Evolutionary conservation across 2,329 filamentous ascomycete species (phyloP).

Genomic region (Geoglossum cookeanum): DNA sequence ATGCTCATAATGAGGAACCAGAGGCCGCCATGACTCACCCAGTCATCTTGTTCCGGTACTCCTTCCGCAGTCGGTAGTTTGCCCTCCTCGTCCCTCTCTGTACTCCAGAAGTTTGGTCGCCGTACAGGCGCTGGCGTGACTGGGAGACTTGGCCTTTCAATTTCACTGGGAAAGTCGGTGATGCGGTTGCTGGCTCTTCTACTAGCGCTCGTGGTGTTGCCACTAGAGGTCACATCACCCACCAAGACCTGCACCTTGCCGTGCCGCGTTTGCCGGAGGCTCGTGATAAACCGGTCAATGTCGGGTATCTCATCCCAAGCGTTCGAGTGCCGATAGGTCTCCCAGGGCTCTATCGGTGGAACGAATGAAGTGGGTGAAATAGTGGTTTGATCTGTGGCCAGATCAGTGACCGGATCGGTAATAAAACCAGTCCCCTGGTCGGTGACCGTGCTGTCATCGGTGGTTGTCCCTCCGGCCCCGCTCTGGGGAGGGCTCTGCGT

Average conservation of each 20-base stretch:
- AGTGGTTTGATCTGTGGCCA: constrained; percentile 23
- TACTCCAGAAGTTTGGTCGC: constrained; percentile 48
- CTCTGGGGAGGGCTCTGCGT: constrained; percentile 14
- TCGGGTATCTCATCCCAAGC: constrained; percentile 86
- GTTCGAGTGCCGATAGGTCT: constrained; percentile 55
- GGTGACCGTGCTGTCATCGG: constrained; percentile 13
- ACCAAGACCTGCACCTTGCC: constrained; percentile 26
- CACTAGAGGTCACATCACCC: constrained; percentile 9
- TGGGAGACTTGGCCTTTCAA: constrained; percentile 70
- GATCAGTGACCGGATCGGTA: background rate
- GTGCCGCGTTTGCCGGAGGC: constrained; percentile 44
- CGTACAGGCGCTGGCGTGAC: constrained; percentile 74
- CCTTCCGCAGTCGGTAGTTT: constrained; percentile 59
- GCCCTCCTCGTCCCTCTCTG: constrained; percentile 34
- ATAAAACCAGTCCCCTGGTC: constrained; percentile 11
- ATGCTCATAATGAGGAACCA: constrained; percentile 23
- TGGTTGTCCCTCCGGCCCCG: constrained; percentile 11
- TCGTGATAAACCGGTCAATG: constrained; percentile 73
- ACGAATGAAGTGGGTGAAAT: constrained; percentile 30
- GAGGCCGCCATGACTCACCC: constrained; percentile 53
- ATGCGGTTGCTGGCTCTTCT: constrained; percentile 41
- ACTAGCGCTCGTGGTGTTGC: constrained; percentile 9
- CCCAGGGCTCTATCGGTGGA: constrained; percentile 44
- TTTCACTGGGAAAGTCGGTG: constrained; percentile 71
- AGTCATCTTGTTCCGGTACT: constrained; percentile 73